A percentile compares a stretch with the other conserved stretches of the same genome.
These are phyloP conservation scores for Lizanozyma gosingica DNA, from an alignment of 1,139 yeast species.

Conservation along the genomic window DNA sequence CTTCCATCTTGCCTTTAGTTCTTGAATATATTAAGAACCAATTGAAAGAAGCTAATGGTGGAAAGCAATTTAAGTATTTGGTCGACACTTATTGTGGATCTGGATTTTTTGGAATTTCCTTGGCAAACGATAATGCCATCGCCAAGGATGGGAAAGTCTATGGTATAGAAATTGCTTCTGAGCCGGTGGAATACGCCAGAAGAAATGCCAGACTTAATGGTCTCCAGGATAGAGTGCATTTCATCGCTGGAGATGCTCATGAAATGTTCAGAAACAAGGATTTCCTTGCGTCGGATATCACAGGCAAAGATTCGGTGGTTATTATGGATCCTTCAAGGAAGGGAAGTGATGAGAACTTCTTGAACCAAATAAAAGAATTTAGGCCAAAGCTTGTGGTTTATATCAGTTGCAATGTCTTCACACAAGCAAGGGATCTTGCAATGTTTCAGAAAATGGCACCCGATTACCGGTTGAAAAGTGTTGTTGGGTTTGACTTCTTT, in stretches of 20 bases:
- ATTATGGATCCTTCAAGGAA: constrained; percentile 41
- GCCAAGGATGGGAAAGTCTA: constrained; percentile 34
- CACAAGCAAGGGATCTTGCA: constrained; percentile 37
- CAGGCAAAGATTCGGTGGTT: constrained; percentile 24
- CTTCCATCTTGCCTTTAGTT: constrained; percentile 25
- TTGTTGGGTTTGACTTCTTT: constrained; percentile 38
- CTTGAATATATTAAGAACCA: constrained; percentile 24
- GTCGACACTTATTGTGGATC: constrained; percentile 41
- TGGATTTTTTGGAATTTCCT: constrained; percentile 36
- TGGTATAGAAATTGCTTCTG: constrained; percentile 33
- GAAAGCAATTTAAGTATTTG: constrained; percentile 19
- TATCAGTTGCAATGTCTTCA: constrained; percentile 38
- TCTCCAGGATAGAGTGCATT: constrained; percentile 19
- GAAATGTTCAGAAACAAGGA: constrained; percentile 21
- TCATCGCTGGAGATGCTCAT: constrained; percentile 32
- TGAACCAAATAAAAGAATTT: constrained; percentile 28
- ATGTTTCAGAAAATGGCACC: constrained; percentile 18
- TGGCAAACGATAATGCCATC: constrained; percentile 16
- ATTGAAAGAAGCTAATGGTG: constrained; percentile 7
- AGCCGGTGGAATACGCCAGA: constrained; percentile 27
- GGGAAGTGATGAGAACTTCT: constrained; percentile 27
- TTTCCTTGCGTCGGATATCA: constrained; percentile 17
- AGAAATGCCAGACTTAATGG: constrained; percentile 34
- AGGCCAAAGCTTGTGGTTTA: constrained; percentile 30
- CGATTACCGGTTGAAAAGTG: constrained; percentile 21